Evolutionary conservation across 495 filamentous ascomycete species (phyloP).

Genomic region (Trichoderma erinaceum): DNA sequence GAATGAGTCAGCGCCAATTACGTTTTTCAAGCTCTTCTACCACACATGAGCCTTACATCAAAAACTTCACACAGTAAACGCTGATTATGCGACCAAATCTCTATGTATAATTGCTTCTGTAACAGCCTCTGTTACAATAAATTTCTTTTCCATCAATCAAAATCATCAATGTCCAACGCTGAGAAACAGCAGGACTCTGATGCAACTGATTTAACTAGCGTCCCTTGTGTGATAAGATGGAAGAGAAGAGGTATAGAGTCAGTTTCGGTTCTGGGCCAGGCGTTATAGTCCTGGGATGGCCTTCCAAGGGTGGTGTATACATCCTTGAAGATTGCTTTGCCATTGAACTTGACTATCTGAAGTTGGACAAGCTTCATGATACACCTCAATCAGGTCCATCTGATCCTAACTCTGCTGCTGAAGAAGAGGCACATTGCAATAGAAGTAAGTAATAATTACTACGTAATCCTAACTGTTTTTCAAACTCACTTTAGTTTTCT

Average conservation of each 20-base stretch:
- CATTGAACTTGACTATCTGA: constrained; percentile 24
- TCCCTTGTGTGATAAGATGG: neutral
- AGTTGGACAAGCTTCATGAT: neutral
- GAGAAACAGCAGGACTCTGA: neutral
- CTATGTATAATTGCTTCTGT: too few species aligned
- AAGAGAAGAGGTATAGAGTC: neutral
- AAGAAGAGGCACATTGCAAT: constrained; percentile 22
- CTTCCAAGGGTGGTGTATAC: constrained; percentile 24
- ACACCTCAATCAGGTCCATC: constrained; percentile 21
- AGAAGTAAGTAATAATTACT: constrained; percentile 16
- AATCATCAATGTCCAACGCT: too few species aligned
- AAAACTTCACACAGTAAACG: too few species aligned
- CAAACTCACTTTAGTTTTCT: neutral
- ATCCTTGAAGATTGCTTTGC: constrained; percentile 19
- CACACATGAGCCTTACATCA: too few species aligned
- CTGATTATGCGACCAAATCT: too few species aligned
- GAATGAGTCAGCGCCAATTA: too few species aligned
- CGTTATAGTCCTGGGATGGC: constrained; percentile 22
- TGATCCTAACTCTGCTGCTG: constrained; percentile 20
- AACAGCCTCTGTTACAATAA: too few species aligned
- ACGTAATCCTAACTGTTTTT: neutral
- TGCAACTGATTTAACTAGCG: neutral
- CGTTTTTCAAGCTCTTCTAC: too few species aligned
- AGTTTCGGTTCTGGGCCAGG: constrained; percentile 22
- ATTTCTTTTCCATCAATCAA: too few species aligned